Conservation (phyloP, 257 asterid species). For the Gentiana macrophylla region DNA sequence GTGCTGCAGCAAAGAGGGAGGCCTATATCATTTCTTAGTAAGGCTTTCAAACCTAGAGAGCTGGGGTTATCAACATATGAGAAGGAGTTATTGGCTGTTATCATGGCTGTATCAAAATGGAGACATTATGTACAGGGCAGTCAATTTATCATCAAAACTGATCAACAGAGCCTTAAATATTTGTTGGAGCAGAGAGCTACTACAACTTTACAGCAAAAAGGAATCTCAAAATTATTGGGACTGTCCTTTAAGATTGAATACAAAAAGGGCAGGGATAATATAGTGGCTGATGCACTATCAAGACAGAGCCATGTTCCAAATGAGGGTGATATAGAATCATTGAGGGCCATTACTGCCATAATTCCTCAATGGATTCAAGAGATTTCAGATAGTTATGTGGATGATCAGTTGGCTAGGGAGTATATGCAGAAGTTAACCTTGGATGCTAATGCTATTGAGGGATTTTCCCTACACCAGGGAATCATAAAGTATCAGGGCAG, state of each 20-base stretch:
- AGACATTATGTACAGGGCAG: neutral
- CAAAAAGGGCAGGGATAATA: too few species aligned
- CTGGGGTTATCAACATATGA: neutral
- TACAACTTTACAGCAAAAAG: neutral
- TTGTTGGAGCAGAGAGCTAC: neutral
- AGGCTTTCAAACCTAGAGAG: neutral
- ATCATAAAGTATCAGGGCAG: neutral
- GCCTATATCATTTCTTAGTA: neutral
- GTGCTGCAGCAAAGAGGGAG: neutral
- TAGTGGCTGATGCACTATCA: too few species aligned
- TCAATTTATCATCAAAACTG: neutral
- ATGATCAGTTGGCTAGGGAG: too few species aligned
- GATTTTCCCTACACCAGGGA: neutral
- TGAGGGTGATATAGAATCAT: too few species aligned
- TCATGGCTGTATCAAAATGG: neutral
- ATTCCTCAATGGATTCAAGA: too few species aligned
- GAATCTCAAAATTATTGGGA: neutral
- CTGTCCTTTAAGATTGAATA: neutral
- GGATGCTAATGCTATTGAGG: too few species aligned
- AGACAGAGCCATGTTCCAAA: too few species aligned
- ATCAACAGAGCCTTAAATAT: neutral
- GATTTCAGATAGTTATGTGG: too few species aligned
- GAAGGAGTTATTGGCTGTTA: neutral
- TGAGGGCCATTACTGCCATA: too few species aligned
- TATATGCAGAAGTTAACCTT: too few species aligned